Conservation (phyloP, 495 filamentous ascomycete genomes). For the Filosporella fistucella region DNA sequence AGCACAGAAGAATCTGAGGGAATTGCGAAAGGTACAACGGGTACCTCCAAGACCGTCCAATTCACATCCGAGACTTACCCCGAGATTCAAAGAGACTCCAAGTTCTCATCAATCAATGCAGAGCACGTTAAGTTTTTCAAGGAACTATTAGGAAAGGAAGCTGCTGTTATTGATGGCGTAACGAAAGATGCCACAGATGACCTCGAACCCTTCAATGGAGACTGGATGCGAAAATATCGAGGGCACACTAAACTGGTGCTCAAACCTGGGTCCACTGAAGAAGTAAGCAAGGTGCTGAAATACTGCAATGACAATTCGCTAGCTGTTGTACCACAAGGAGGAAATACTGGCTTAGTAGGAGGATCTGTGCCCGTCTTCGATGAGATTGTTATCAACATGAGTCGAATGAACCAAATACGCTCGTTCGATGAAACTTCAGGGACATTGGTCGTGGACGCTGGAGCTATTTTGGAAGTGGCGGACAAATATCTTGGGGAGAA, state of each 20-base stretch:
- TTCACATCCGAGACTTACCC: slow-evolving; percentile 86
- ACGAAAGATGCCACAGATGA: slow-evolving; percentile 68
- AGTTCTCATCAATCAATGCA: slow-evolving; percentile 62
- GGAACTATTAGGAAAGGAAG: slow-evolving; percentile 64
- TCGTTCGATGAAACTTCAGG: slow-evolving; percentile 93
- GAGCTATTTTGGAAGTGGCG: slow-evolving; percentile 82
- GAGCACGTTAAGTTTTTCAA: slow-evolving; percentile 82
- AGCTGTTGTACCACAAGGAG: slow-evolving; percentile 96
- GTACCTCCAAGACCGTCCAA: slow-evolving; percentile 50
- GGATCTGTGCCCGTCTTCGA: slow-evolving; percentile 95
- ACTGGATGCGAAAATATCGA: slow-evolving; percentile 99
- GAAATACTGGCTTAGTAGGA: slow-evolving; percentile 92
- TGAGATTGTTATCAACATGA: slow-evolving; percentile 89
- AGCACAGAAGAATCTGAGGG: slow-evolving; percentile 34
- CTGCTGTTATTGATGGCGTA: slow-evolving; percentile 81
- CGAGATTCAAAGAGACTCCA: slow-evolving; percentile 69
- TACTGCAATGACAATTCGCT: slow-evolving; percentile 91
- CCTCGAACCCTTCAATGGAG: slow-evolving; percentile 87
- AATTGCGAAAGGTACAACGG: slow-evolving; percentile 24
- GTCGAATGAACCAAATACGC: slow-evolving; percentile 83
- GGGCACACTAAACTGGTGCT: slow-evolving; percentile 84
- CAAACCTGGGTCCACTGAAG: slow-evolving; percentile 74
- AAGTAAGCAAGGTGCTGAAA: slow-evolving; percentile 81
- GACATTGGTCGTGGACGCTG: slow-evolving; percentile 82
- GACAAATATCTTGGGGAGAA: slow-evolving; percentile 78